phyloP scores from a whole-genome alignment of 345 rosid species.

The Triadica sebifera region DNA sequence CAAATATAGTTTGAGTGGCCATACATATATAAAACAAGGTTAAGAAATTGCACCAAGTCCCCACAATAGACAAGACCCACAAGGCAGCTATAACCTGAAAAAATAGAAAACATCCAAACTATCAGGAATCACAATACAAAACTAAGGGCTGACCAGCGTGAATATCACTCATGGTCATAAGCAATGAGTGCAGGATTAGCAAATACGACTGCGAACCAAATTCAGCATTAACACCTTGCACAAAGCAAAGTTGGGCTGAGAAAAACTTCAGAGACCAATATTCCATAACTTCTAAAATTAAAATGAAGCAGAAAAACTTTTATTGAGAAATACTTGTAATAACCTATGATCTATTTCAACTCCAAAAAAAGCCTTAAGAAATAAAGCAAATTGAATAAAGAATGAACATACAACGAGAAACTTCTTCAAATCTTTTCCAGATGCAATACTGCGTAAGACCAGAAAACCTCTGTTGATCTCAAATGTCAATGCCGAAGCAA shows the following conservation, averaged over 20 bases:
- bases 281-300: not conserved
- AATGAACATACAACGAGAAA: conserved; percentile 54
- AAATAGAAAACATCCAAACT: not conserved
- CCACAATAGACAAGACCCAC: conserved; percentile 71
- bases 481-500: conserved; percentile 52
- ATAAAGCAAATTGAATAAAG: not conserved
- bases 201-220: not conserved
- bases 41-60: conserved; percentile 75
- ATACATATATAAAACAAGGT: conserved; percentile 79
- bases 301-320: not conserved
- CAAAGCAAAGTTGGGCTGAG: not conserved
- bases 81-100: conserved; percentile 60
- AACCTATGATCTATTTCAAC: too few relatives aligned
- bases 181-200: not conserved
- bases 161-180: not conserved
- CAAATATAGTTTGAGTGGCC: not conserved
- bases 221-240: too few relatives aligned
- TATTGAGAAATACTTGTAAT: too few relatives aligned
- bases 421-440: conserved; percentile 70
- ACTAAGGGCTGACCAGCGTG: not conserved
- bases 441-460: conserved; percentile 50
- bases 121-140: not conserved
- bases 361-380: not conserved
- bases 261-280: not conserved
- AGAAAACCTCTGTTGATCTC: conserved; percentile 58